These are phyloP conservation scores for Telopea speciosissima DNA, from an alignment of 177 flowering plant genomes.

Conservation along the genomic window DNA sequence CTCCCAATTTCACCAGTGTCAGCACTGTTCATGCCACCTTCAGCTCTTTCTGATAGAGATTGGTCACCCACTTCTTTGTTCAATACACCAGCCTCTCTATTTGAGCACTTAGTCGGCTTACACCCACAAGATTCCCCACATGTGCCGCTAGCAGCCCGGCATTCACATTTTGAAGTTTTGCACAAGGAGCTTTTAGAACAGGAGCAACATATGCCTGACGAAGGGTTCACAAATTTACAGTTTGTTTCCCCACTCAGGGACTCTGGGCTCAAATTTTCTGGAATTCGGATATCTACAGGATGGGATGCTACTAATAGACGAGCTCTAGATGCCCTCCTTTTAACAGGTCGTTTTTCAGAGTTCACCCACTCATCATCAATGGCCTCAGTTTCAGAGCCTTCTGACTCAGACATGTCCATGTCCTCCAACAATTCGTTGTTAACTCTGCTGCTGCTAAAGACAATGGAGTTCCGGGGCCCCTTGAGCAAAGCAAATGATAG, in stretches of 20 bases:
- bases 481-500: conserved; percentile 6
- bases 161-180: conserved; percentile 74
- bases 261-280: conserved; percentile 17
- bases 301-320: conserved; percentile 7
- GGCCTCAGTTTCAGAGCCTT: conserved; percentile 29
- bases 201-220: conserved; percentile 48
- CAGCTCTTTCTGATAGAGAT: conserved; percentile 18
- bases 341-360: conserved; percentile 20
- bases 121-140: conserved; percentile 78
- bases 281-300: conserved; percentile 4
- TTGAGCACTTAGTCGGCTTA: conserved; percentile 43
- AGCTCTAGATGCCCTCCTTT: conserved; percentile 31
- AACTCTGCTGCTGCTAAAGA: conserved; percentile 17
- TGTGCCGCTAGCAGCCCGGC: conserved; percentile 40
- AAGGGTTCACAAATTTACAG: conserved; percentile 4
- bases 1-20: conserved; percentile 28
- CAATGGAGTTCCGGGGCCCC: conserved; percentile 37
- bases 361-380: conserved; percentile 47
- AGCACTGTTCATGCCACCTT: conserved; percentile 13
- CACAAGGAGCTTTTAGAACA: conserved; percentile 56
- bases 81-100: conserved; percentile 30
- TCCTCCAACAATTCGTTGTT: conserved; percentile 39
- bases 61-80: conserved; percentile 21
- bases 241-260: conserved; percentile 17
- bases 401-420: conserved; percentile 93